Evolutionary conservation across 306 rosid species (phyloP).

Genomic region (Quercus berberidifolia): DNA sequence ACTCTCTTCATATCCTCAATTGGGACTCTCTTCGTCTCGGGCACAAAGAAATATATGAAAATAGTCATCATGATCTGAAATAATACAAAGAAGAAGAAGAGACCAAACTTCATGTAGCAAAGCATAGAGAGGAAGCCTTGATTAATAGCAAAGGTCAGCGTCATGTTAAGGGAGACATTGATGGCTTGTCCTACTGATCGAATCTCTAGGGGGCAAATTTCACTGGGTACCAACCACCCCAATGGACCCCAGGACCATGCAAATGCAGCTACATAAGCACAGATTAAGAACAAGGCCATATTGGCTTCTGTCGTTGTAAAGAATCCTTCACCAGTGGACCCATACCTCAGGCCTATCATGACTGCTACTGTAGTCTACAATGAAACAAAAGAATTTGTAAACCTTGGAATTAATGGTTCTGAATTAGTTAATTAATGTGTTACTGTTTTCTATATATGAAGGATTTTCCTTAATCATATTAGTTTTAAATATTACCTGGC

Average conservation of each 20-base stretch:
- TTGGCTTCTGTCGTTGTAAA: constrained; percentile 19
- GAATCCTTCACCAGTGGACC: constrained; percentile 42
- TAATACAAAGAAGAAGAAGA: constrained; percentile 46
- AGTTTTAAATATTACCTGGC: constrained; percentile 15
- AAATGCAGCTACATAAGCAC: constrained; percentile 58
- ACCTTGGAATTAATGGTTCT: too few species aligned
- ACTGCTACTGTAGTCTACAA: constrained; percentile 23
- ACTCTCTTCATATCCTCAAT: constrained; percentile 49
- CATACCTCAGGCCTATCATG: constrained; percentile 31
- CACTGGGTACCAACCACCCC: constrained; percentile 64
- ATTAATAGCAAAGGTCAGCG: constrained; percentile 39
- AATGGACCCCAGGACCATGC: constrained; percentile 83
- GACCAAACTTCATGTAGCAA: constrained; percentile 54
- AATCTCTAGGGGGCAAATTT: constrained; percentile 50
- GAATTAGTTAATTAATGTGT: too few species aligned
- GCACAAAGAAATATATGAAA: constrained; percentile 34
- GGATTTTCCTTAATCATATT: too few species aligned
- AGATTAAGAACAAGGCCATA: constrained; percentile 32
- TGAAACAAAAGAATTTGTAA: too few species aligned
- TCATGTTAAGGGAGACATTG: constrained; percentile 58
- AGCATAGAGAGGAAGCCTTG: constrained; percentile 50
- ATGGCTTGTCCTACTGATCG: constrained; percentile 56
- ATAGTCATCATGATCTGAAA: constrained; percentile 43
- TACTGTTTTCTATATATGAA: too few species aligned
- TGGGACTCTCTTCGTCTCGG: constrained; percentile 52